Percentiles rank a stretch among this genome's conserved stretches.
phyloP scores from a whole-genome alignment of 768 basidiomycete genomes.

The Tricholoma terreum region DNA sequence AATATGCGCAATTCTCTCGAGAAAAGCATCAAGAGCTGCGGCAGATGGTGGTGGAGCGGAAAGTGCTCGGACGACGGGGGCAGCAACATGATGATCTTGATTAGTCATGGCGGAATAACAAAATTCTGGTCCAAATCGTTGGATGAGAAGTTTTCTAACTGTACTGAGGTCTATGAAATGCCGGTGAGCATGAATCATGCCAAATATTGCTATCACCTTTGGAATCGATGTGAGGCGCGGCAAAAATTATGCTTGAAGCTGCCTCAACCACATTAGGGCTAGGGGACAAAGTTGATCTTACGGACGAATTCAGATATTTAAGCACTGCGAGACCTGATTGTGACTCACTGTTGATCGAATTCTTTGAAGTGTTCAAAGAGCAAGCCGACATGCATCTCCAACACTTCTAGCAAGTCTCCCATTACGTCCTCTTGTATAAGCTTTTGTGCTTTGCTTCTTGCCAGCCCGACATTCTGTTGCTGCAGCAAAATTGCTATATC shows the following conservation, averaged over 20 bases:
- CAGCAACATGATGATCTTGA: slow-evolving; percentile 52
- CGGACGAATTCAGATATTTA: slow-evolving; percentile 2
- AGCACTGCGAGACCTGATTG: slow-evolving; percentile 1
- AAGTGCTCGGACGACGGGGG: slow-evolving; percentile 51
- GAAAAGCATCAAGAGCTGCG: slow-evolving; percentile 50
- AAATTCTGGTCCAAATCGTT: slow-evolving; percentile 58
- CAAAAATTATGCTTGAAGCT: slow-evolving; percentile 63
- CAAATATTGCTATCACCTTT: slow-evolving; percentile 43
- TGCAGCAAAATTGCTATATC: slow-evolving; percentile 68
- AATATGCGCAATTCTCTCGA: slow-evolving; percentile 50
- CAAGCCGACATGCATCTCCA: slow-evolving; percentile 67
- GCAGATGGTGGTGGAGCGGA: slow-evolving; percentile 55
- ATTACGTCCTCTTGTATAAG: slow-evolving; percentile 60
- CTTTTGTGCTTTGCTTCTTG: slow-evolving; percentile 71
- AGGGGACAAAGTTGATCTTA: slow-evolving; percentile 32
- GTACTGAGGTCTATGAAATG: slow-evolving; percentile 49
- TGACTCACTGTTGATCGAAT: slow-evolving; percentile 46
- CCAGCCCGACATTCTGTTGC: slow-evolving; percentile 57
- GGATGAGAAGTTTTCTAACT: slow-evolving; percentile 52
- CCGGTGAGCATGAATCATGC: slow-evolving; percentile 7
- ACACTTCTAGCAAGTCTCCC: slow-evolving; percentile 58
- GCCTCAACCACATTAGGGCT: slow-evolving; percentile 63
- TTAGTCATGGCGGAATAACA: slow-evolving; percentile 48
- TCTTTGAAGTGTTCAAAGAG: slow-evolving; percentile 58
- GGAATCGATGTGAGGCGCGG: slow-evolving; percentile 51